Base-by-base conservation (phyloP, 2,329 filamentous ascomycete species). In the Exophiala lecanii-corni region DNA sequence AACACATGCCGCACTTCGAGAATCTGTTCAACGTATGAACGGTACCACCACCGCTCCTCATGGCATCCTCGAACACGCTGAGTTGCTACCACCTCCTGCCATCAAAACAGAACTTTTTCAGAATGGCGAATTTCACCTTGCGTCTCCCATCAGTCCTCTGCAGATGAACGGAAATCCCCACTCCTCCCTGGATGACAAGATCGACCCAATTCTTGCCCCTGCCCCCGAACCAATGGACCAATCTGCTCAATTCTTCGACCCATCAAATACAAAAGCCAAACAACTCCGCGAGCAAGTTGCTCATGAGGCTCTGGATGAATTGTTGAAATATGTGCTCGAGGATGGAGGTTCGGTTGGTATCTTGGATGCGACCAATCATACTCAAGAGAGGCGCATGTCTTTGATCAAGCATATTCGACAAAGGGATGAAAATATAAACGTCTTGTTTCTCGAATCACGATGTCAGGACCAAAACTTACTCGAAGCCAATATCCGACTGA, bases 291-390 rank as follows among this genome's bases (percentile, higher is more conserved):
- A 98, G 61, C 86, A 94, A 64, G 86, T 94, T 25, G 92, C 92
- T 4, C 78, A 96, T 63, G 86, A 91, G 39, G 97, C 92, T 1
- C 69, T 97, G 38, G 87, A 98, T 57, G 92, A 98, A 60, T 73
- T 97, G 6, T 68, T 98, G 35, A 84, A 95, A 56, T 98, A 94
- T 62, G 81, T 98, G 9, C 72, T 97, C 23, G 73, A 82, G 17
- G 75, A 82, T 41, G 87, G 84, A 19, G 92, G 92, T 35, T 86
- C 89, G 20, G 87, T 97, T 7, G 92, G 92, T 26, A 97, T 98
- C 51, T 78, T 98, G 9, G 92, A 98, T 66, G 92, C 92, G 5
- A 98, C 92, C 5, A 98, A 98, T 69, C 96, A 89, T 69, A 98
- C 92, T 0, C 75, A 94, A 37, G 78, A 87, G 51, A 83, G 92